Percentiles rank a stretch among this genome's conserved stretches.
These are phyloP conservation scores for Lactarius hengduanensis DNA, from an alignment of 768 basidiomycete species.

Conservation along the genomic window DNA sequence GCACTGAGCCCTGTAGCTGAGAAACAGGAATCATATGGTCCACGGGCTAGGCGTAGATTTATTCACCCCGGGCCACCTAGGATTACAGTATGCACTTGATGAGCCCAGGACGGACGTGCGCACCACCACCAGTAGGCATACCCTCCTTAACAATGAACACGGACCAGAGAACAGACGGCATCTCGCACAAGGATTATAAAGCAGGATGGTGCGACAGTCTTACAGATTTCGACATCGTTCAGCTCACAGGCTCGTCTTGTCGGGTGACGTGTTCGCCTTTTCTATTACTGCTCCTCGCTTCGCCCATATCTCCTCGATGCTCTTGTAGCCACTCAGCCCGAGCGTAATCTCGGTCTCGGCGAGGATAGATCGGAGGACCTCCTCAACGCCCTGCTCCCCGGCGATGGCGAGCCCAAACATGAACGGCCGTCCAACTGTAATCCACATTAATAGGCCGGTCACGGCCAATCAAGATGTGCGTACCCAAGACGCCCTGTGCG, in stretches of 20 bases:
- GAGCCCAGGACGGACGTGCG: neutral
- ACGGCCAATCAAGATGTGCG: constrained; percentile 33
- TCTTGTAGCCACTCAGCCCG: constrained; percentile 58
- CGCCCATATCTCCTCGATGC: constrained; percentile 59
- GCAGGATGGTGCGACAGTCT: no score
- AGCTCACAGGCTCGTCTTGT: constrained; percentile 7
- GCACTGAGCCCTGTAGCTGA: no score
- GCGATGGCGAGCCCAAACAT: constrained; percentile 69
- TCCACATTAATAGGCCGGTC: neutral
- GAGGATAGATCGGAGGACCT: constrained; percentile 64
- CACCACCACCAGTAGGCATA: neutral
- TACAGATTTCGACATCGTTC: neutral
- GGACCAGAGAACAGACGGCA: no score
- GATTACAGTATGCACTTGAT: no score
- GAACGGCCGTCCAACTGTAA: constrained; percentile 65
- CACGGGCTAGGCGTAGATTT: no score
- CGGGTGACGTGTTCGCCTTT: constrained; percentile 37
- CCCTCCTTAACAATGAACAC: no score
- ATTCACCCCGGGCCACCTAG: no score
- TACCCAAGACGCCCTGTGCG: constrained; percentile 75
- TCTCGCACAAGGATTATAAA: no score
- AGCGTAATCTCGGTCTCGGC: constrained; percentile 68
- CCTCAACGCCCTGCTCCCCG: constrained; percentile 73
- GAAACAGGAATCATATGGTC: neutral
- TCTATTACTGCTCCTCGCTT: constrained; percentile 53